A percentile compares a stretch with the other conserved stretches of the same genome.
Evolutionary conservation across 352 stramenopile species (phyloP).

Genomic region (Pythium volutum): DNA sequence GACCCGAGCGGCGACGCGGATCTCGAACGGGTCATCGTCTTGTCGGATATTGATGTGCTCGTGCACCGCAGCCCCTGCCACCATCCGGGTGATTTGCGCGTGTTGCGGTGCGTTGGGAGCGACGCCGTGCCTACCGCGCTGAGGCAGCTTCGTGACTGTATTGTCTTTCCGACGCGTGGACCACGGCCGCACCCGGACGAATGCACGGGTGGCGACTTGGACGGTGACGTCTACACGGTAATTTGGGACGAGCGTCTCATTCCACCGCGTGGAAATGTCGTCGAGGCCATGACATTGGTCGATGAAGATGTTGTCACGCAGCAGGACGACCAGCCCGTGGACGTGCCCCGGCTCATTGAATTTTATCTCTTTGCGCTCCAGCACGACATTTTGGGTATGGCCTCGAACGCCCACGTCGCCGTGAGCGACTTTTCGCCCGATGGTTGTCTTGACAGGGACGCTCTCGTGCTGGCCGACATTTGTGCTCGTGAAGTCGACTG

Average conservation of each 20-base stretch:
- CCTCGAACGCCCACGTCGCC: slow-evolving; percentile 77
- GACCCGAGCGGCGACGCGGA: slow-evolving; percentile 28
- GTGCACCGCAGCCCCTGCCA: slow-evolving; percentile 79
- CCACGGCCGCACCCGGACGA: slow-evolving; percentile 70
- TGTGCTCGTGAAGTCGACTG: slow-evolving; percentile 76
- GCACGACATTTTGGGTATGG: slow-evolving; percentile 70
- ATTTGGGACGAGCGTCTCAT: slow-evolving; percentile 82
- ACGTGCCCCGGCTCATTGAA: slow-evolving; percentile 41
- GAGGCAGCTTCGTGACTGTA: slow-evolving; percentile 50
- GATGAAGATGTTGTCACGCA: slow-evolving; percentile 15
- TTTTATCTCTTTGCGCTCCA: slow-evolving; percentile 76
- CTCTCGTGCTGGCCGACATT: slow-evolving; percentile 57
- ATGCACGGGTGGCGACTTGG: slow-evolving; percentile 77
- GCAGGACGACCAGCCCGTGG: slow-evolving; percentile 27
- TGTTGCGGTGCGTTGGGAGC: slow-evolving; percentile 43
- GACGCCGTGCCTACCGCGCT: slow-evolving; percentile 45
- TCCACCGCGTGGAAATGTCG: slow-evolving; percentile 36
- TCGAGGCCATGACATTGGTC: slow-evolving; percentile 49
- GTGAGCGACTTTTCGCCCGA: slow-evolving; percentile 41
- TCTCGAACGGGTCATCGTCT: slow-evolving; percentile 10
- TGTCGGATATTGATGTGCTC: slow-evolving; percentile 49
- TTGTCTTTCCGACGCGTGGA: slow-evolving; percentile 76
- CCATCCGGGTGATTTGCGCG: slow-evolving; percentile 70
- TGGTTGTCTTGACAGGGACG: slow-evolving; percentile 46
- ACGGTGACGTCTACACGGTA: slow-evolving; percentile 77